phyloP scores from a whole-genome alignment of 2,329 filamentous ascomycete species.

The Fusarium sp. region DNA sequence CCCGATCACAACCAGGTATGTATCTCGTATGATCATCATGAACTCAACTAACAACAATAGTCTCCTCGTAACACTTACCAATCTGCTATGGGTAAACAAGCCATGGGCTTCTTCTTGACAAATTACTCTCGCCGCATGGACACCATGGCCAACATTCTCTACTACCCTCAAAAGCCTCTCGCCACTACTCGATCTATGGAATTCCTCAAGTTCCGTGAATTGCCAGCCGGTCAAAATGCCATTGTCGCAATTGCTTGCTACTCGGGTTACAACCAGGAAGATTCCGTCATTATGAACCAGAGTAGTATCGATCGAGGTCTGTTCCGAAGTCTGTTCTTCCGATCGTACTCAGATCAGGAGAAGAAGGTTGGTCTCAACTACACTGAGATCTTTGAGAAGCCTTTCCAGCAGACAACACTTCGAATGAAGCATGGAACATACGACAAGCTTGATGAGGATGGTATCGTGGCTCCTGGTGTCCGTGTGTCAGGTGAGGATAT shows the following conservation, averaged over 20 bases:
- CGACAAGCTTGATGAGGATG: slow-evolving; percentile 97
- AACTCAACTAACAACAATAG: slow-evolving; percentile 54
- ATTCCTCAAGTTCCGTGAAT: slow-evolving; percentile 96
- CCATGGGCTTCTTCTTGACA: slow-evolving; percentile 98
- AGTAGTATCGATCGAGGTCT: slow-evolving; percentile 97
- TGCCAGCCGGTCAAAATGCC: slow-evolving; percentile 96
- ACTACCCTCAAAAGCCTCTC: slow-evolving; percentile 97
- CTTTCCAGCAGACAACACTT: slow-evolving; percentile 86
- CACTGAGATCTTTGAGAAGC: slow-evolving; percentile 95
- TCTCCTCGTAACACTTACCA: slow-evolving; percentile 99
- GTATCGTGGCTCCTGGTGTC: slow-evolving; percentile 91
- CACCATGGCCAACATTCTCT: slow-evolving; percentile 99
- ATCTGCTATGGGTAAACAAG: slow-evolving; percentile 99
- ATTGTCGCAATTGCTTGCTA: slow-evolving; percentile 98
- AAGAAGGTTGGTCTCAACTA: slow-evolving; percentile 95
- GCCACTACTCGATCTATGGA: slow-evolving; percentile 98
- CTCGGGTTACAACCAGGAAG: slow-evolving; percentile 99
- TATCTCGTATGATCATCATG: background rate
- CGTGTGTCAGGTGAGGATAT: slow-evolving; percentile 98
- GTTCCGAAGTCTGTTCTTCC: slow-evolving; percentile 98
- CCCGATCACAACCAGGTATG: slow-evolving; percentile 94
- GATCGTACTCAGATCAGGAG: slow-evolving; percentile 96
- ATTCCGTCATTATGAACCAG: slow-evolving; percentile 99
- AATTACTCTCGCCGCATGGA: slow-evolving; percentile 99
- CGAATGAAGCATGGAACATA: slow-evolving; percentile 95